Evolutionary conservation across 2,329 filamentous ascomycete species (phyloP).

Genomic region (Ascochyta viciae-villosae): DNA sequence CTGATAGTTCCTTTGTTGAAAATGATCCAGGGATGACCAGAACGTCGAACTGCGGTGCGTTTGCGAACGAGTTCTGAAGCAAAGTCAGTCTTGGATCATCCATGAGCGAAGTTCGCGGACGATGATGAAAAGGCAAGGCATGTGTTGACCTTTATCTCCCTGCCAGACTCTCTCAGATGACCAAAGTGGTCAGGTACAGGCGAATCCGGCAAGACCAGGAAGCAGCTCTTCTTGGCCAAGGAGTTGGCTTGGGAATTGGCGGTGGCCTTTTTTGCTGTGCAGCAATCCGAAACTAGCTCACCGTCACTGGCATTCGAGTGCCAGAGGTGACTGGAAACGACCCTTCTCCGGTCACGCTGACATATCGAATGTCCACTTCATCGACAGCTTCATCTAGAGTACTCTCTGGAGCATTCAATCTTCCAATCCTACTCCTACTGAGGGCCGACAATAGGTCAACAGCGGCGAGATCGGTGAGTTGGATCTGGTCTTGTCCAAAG

Average conservation of each 20-base stretch:
- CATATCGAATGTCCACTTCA: conserved; percentile 48
- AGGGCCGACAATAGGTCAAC: conserved; percentile 45
- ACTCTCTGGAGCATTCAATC: conserved; percentile 29
- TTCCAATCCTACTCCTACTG: conserved; percentile 36
- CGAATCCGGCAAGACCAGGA: conserved; percentile 45
- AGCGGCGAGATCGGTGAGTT: conserved; percentile 43
- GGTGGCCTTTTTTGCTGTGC: conserved; percentile 29
- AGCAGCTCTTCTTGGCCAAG: conserved; percentile 40
- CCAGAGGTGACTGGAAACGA: conserved; percentile 46
- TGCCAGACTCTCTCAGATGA: conserved; percentile 46
- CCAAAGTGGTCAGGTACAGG: conserved; percentile 38
- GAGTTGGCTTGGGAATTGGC: conserved; percentile 32
- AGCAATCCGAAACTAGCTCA: conserved; percentile 44
- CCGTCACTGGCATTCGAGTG: conserved; percentile 48
- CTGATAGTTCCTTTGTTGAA: conserved; percentile 28
- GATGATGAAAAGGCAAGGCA: conserved; percentile 22
- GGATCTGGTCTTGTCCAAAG: conserved; percentile 37
- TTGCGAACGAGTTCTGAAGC: conserved; percentile 43
- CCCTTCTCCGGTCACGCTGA: conserved; percentile 47
- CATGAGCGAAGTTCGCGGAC: background rate
- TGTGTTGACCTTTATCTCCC: conserved; percentile 48
- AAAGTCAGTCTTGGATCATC: conserved; percentile 24
- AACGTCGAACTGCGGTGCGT: conserved; percentile 46
- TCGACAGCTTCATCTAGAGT: conserved; percentile 44
- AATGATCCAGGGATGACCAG: conserved; percentile 45